phyloP scores from a whole-genome alignment of 306 rosid genomes.

The Boehmeria nivea region DNA sequence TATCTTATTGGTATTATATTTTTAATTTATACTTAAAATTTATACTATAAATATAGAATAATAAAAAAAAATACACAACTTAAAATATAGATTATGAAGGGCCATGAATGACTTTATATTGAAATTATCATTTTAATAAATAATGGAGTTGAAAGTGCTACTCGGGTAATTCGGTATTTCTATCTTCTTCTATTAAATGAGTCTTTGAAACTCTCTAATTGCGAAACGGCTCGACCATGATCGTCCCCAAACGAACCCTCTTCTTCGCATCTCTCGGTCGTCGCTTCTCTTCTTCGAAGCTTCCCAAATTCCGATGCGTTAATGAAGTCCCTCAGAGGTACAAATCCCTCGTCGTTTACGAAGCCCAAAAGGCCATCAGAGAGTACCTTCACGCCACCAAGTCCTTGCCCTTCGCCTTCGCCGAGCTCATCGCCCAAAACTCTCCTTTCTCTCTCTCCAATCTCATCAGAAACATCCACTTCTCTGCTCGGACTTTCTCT shows the following conservation, averaged over 20 bases:
- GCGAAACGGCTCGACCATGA: no score
- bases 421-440: slow-evolving; percentile 56
- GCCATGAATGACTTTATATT: no score
- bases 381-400: slow-evolving; percentile 72
- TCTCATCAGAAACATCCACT: slow-evolving; percentile 39
- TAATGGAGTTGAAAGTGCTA: no score
- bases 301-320: neutral
- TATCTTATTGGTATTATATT: no score
- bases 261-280: neutral
- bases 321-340: slow-evolving; percentile 26
- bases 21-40: no score
- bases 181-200: no score
- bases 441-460: slow-evolving; percentile 41
- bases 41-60: no score
- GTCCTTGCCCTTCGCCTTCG: slow-evolving; percentile 51
- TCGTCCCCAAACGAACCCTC: neutral
- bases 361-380: slow-evolving; percentile 52
- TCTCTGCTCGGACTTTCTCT: slow-evolving; percentile 35
- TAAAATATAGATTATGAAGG: no score
- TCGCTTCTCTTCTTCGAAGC: slow-evolving; percentile 11
- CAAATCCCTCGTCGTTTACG: slow-evolving; percentile 32
- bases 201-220: no score
- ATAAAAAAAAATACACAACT: no score
- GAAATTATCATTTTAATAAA: no score
- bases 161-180: no score